phyloP scores from a whole-genome alignment of 306 rosid species.

The Casuarina equisetifolia region DNA sequence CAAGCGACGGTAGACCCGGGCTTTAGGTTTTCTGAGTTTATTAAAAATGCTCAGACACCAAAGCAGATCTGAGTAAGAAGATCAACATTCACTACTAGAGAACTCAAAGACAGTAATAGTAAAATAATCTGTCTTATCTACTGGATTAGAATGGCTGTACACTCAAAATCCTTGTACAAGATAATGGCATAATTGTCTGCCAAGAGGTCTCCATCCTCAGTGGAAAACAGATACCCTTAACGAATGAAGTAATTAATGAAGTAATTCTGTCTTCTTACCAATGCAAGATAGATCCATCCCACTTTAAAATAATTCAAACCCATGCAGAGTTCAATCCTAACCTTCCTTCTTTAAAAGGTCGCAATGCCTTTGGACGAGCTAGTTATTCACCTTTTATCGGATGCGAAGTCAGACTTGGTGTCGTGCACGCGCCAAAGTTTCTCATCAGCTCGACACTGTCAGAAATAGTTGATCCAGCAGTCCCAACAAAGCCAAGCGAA shows the following conservation, averaged over 20 bases:
- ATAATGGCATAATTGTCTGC: neutral
- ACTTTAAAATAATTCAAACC: neutral
- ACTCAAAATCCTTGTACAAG: neutral
- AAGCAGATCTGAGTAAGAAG: neutral
- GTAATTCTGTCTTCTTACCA: neutral
- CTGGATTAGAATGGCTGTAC: no score
- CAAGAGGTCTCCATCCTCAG: neutral
- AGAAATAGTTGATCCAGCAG: slow-evolving; percentile 83
- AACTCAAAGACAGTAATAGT: neutral
- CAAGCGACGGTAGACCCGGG: no score
- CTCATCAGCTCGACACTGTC: slow-evolving; percentile 75
- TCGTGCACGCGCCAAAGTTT: slow-evolving; percentile 46
- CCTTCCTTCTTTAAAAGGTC: neutral
- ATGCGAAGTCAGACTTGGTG: slow-evolving; percentile 24
- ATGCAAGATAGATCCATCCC: neutral
- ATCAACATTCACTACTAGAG: neutral
- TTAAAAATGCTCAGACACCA: neutral
- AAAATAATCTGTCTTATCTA: no score
- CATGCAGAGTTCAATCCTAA: neutral
- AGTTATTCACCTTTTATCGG: slow-evolving; percentile 3
- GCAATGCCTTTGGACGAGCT: neutral
- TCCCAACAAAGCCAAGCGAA: slow-evolving; percentile 86
- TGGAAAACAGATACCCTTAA: neutral
- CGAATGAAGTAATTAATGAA: neutral
- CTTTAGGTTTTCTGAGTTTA: no score